These are phyloP conservation scores for Coniochaeta sp. DNA, from an alignment of 2,329 filamentous ascomycete genomes.

Conservation along the genomic window DNA sequence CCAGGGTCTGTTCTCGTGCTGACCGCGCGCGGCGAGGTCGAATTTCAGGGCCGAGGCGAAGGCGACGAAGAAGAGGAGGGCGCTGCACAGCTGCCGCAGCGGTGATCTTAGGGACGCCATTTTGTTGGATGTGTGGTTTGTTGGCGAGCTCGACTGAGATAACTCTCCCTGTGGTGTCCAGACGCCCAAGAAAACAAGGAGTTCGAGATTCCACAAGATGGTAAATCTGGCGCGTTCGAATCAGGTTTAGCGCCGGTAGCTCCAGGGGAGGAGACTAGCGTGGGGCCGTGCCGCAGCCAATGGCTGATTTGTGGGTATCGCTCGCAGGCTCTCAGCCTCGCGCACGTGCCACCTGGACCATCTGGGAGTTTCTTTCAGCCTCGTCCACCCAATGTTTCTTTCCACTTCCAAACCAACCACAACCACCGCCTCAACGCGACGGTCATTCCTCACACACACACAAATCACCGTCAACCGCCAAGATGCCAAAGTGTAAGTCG, in stretches of 20 bases:
- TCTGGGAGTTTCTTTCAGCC: neutral
- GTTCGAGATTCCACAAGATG: neutral
- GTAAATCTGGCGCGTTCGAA: slow-evolving; percentile 16
- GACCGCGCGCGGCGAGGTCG: slow-evolving; percentile 67
- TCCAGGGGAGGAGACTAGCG: neutral
- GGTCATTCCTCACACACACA: neutral
- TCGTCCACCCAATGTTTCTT: neutral
- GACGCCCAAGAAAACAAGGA: too few relatives aligned
- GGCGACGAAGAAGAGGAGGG: slow-evolving; percentile 48
- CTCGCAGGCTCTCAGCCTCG: neutral
- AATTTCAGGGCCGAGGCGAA: slow-evolving; percentile 75
- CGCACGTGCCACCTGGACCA: neutral
- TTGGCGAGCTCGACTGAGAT: slow-evolving; percentile 6
- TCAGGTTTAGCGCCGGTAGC: slow-evolving; percentile 7
- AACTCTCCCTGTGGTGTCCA: neutral
- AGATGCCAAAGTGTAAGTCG: slow-evolving; percentile 61
- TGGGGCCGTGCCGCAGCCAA: neutral
- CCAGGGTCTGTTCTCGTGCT: slow-evolving; percentile 60
- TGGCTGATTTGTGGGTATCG: neutral
- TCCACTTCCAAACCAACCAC: neutral
- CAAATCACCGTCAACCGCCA: neutral
- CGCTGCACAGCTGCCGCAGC: slow-evolving; percentile 51
- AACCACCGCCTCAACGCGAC: neutral
- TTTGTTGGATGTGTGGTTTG: slow-evolving; percentile 8
- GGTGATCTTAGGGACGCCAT: slow-evolving; percentile 45